Evolutionary conservation across 2,329 filamentous ascomycete genomes (phyloP), one percentile per base, ranked within the genome.

Genomic region (Monilinia laxa): DNA sequence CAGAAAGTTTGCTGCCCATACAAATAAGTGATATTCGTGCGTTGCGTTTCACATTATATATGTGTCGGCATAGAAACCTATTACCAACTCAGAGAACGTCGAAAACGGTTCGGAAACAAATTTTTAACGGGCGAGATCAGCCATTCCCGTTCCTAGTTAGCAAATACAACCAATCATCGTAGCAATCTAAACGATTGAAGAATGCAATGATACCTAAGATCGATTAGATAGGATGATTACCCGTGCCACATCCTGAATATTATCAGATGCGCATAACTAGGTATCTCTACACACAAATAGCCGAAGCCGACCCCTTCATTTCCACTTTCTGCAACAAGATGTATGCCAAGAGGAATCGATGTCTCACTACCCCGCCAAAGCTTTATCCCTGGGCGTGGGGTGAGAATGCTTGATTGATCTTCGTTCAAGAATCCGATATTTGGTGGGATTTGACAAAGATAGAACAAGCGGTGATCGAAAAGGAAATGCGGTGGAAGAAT

Each of bases 151-250:
- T n/a, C 42, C 28, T 12, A 35, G 45, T 20, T 12, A 60, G 20
- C 14, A 59, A 59, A 49, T 35, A 42, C 20, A 28, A 14, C 25
- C 40, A 9, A 47, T 35, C 20, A 38, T 20, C 28, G 28, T 35
- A 38, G 10, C 28, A 23, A 38, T 49, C 9, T 38, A 7, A 38
- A 11, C 14, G 35, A 47, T 60, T 38, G 20, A 23, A 51, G 42
- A 60, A 60, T 25, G 55, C 55, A 58, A 45, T 58, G 57, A 45
- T 49, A 60, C 45, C 14, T 9, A 14, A 59, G 25, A 58, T 40
- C 10, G 40, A 47, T 58, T 47, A 16, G 53, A 28, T 58, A 23
- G 25, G 25, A 45, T 14, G 28, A 57, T 57, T 23, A 6, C n/a
- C 11, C 20, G 25, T 49, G 57, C 35, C 35, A 14, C 35, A 57